phyloP scores from a whole-genome alignment of 192 early-diverging fungal species.

The Allomyces macrogynus region DNA sequence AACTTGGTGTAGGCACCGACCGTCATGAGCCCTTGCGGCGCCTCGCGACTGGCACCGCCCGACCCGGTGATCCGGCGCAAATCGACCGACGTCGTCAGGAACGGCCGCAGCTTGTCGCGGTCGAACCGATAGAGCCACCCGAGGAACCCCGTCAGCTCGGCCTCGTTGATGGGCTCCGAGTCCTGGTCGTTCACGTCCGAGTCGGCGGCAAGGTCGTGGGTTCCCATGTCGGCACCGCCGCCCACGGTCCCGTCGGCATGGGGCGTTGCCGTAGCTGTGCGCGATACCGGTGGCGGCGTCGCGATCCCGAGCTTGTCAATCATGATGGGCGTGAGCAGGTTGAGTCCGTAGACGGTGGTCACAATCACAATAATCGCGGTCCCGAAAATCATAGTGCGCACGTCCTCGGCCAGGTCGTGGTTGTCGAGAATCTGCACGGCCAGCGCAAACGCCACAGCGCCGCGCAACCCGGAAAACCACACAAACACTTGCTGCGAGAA shows the following conservation, averaged over 20 bases:
- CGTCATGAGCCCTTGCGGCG: neutral
- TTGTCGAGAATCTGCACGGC: conserved; percentile 34
- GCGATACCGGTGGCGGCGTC: neutral
- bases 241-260: neutral
- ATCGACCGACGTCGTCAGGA: neutral
- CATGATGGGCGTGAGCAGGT: conserved; percentile 36
- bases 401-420: conserved; percentile 19
- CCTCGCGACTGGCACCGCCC: neutral
- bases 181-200: too few species aligned
- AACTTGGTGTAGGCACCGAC: neutral
- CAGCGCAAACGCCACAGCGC: conserved; percentile 39
- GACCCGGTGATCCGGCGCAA: neutral
- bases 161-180: too few species aligned
- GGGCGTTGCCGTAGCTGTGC: neutral
- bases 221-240: neutral
- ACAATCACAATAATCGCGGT: conserved; percentile 37
- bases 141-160: neutral
- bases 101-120: neutral
- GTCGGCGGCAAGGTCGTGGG: neutral
- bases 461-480: conserved; percentile 39
- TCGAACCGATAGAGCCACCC: neutral
- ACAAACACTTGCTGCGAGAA: conserved; percentile 28
- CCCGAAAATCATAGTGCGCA: conserved; percentile 35
- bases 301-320: conserved; percentile 22
- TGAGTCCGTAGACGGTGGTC: conserved; percentile 29